Conservation (phyloP, 1,139 yeast species). For the Hyphopichia buzzinii region DNA sequence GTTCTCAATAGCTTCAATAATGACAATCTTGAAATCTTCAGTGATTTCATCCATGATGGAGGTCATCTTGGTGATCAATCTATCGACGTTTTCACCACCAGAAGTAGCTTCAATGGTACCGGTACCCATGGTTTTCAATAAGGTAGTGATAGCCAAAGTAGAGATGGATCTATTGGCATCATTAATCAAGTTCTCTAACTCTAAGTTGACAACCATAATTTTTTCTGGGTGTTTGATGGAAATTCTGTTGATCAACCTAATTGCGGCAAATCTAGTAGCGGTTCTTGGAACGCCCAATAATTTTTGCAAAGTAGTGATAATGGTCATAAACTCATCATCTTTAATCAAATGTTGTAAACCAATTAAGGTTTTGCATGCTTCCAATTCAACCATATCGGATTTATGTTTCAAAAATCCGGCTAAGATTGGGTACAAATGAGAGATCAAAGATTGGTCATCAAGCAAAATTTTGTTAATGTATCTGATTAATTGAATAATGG, state of each 20-base stretch:
- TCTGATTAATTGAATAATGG: conserved; percentile 82
- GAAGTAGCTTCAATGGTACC: conserved; percentile 36
- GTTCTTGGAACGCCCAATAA: conserved; percentile 87
- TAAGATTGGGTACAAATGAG: conserved; percentile 62
- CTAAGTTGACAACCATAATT: conserved; percentile 67
- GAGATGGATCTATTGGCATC: conserved; percentile 90
- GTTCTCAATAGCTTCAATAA: conserved; percentile 91
- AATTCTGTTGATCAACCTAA: conserved; percentile 81
- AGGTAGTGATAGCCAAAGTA: conserved; percentile 97
- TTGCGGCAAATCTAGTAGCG: conserved; percentile 89
- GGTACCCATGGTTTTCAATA: conserved; percentile 91
- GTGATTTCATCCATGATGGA: conserved; percentile 91
- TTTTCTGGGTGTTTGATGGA: conserved; percentile 81
- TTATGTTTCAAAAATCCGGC: conserved; percentile 74
- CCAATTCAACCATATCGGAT: conserved; percentile 88
- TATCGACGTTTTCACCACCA: conserved; percentile 72
- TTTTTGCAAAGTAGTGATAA: conserved; percentile 70
- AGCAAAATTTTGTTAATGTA: conserved; percentile 68
- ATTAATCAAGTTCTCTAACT: conserved; percentile 81
- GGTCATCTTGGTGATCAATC: conserved; percentile 82
- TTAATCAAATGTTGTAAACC: conserved; percentile 56
- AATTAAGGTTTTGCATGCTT: conserved; percentile 85
- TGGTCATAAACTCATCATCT: conserved; percentile 61
- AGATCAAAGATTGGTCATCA: conserved; percentile 55
- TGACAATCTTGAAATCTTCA: conserved; percentile 92